Evolutionary conservation across 73 alveolate genomes (phyloP), one percentile per base, ranked within the genome.

Genomic region (Stentor coeruleus): DNA sequence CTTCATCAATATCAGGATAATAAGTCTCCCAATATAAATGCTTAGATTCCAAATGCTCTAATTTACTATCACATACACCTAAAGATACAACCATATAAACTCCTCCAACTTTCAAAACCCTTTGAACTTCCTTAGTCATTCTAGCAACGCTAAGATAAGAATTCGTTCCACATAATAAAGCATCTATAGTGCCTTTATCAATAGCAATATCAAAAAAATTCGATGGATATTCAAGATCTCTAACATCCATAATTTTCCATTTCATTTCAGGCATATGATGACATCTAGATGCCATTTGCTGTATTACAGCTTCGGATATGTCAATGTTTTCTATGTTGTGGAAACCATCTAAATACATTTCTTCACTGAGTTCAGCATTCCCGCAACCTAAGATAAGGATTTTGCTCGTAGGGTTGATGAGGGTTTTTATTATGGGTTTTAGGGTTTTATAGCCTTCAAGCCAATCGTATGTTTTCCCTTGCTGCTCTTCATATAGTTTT

Each of bases 171-270:
- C 99, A 96, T 73, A 96, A 88, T 49, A 96, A 89, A 6, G 96
- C 91, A 89, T 96, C 99, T 41, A 96, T 90, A 66, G 98, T 91
- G 28, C 98, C 99, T 84, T 96, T 96, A 79, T 96, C 99, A 41
- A 96, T 81, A 14, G 93, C 98, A 36, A 96, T 91, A 86, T 96
- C 98, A 89, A 94, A 94, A 57, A 94, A 84, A 59, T 97, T 95
- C 74, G 85, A 91, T 84, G 93, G 95, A 66, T 92, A 92, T 79
- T 76, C 95, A 91, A 91, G 84, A 41, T 89, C 82, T 74, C 96
- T 91, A 38, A 92, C 99, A 84, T 96, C 99, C 97, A 90, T 94
- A 38, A 89, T 91, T 40, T 86, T 39, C 84, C 59, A 94, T 3
- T 81, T 58, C 77, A 94, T 74, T 58, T 98, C 98, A 58, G 91